Base-by-base conservation (phyloP, 2,329 filamentous ascomycete genomes). In the Apiospora malaysiana region DNA sequence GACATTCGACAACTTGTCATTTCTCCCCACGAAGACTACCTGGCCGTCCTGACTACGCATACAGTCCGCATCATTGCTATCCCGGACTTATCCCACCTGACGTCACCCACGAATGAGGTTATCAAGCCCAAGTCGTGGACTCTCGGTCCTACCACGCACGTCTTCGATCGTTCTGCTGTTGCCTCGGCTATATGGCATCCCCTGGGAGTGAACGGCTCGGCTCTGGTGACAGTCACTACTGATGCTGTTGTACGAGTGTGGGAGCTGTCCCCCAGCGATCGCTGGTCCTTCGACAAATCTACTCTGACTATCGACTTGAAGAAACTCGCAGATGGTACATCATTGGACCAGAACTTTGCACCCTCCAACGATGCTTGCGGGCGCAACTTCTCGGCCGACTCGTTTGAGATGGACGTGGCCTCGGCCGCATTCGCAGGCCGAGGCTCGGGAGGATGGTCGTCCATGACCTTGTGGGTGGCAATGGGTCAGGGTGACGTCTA, bases 401-500 rank as follows among this genome's bases (percentile, higher is more conserved):
- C 89, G 1, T 91, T 97, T 71, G 95, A 98, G 79, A 97, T 99
- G 92, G 93, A 98, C 78, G 94, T 97, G 27, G 94, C 94, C 4
- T 92, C 95, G 1, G 94, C 95, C 68, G 93, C 91, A 79, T 99
- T 99, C 83, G 85, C 87, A 46, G 84, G 84, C 16, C 86, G 87
- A 73, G 86, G 85, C 46, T 88, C 89, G 8, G 95, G 94, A 18
- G 94, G 94, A 69, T 99, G 96, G 96, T 93, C 94, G 9, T 90
- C 95, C 12, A 98, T 98, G 93, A 98, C 96, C 0, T 86, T 99
- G 14, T 99, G 95, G 94, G 85, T 98, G 68, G 94, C 95, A n/a
- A 99, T 98, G 93, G 90, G 90, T 47, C 93, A 94, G 72, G 96
- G 96, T 4, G 95, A 98, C 78, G 88, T 98, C 7, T 99, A 99